These are phyloP conservation scores for Metschnikowia continentalis DNA, from an alignment of 805 yeast species.

Conservation along the genomic window DNA sequence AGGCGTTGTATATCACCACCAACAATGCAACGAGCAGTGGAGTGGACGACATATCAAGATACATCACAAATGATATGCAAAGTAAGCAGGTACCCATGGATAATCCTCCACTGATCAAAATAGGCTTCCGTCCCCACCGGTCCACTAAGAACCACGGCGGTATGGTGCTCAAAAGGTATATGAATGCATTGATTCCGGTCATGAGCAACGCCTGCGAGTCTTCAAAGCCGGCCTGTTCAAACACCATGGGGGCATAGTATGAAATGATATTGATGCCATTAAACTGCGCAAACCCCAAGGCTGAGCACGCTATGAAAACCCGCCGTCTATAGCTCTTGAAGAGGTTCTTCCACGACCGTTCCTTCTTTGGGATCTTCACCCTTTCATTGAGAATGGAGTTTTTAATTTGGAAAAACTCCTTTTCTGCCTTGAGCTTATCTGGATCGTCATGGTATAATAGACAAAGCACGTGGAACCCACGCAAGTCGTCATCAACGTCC, in stretches of 20 bases:
- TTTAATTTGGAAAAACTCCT: conserved; percentile 47
- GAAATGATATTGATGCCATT: conserved; percentile 57
- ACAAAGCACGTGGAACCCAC: conserved; percentile 40
- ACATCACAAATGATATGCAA: conserved; percentile 33
- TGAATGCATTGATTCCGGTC: conserved; percentile 41
- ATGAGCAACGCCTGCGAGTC: conserved; percentile 39
- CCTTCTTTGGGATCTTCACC: conserved; percentile 32
- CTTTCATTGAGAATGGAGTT: conserved; percentile 40
- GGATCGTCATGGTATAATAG: conserved; percentile 31
- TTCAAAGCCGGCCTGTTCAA: conserved; percentile 43
- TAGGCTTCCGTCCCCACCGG: conserved; percentile 44
- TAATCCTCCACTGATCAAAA: conserved; percentile 38
- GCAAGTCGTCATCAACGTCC: conserved; percentile 68
- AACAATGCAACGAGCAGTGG: conserved; percentile 37
- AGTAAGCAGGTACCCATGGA: conserved; percentile 36
- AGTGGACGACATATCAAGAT: conserved; percentile 28
- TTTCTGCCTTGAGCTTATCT: conserved; percentile 30
- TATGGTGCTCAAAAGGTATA: conserved; percentile 37
- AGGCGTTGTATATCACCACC: conserved; percentile 40
- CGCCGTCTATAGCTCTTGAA: conserved; percentile 36
- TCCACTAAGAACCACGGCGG: conserved; percentile 46
- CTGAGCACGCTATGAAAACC: conserved; percentile 38
- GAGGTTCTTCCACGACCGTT: conserved; percentile 41
- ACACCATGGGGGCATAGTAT: conserved; percentile 56
- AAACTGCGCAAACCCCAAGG: conserved; percentile 43